Evolutionary conservation across 208 protist species (phyloP), one percentile per base, ranked within the genome.

Genomic region (Leishmania arabica): DNA sequence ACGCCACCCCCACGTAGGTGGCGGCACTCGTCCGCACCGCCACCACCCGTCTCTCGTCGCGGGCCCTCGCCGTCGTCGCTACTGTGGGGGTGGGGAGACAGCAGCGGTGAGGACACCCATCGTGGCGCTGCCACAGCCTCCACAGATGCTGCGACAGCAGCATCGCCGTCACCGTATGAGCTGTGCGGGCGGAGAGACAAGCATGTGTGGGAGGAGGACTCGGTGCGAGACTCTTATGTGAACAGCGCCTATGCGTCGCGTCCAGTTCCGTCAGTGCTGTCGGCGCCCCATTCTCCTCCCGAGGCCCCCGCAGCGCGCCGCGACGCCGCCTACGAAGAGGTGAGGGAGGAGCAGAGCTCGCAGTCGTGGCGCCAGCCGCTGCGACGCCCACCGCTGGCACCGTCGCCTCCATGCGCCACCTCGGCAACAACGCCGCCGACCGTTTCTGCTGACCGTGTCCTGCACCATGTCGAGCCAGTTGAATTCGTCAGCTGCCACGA

Each of bases 41-140:
- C 76, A 7, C 37, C 81, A 17, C 74, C 62, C 3, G 34, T 45
- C 60, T 54, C 58, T 21, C 58, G 56, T 40, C 53, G 54, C 21
- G 75, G 53, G 37, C 15, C 82, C 64, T 80, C 71, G 58, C 17
- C 34, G 72, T 77, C 78, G 4, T 85, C 77, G 64, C 65, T 85
- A 42, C 72, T 85, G 64, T 85, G 82, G 82, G 82, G 82, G 19
- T 85, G 82, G 82, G 77, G 82, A 13, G 68, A 74, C 51, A 53
- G 62, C 1, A 45, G 37, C 34, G 72, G 54, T 7, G 75, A 37
- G 2, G 75, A 27, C 5, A 31, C 53, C 13, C 34, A 65, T 21
- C 9, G 56, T 40, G n/a, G 37, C 58, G 40, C 31, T 37, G 73
- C 49, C 40, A 37, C 68, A 71, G 40, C 34, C 66, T 15, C 40